A percentile compares a stretch with the other conserved stretches of the same genome.
phyloP scores from a whole-genome alignment of 2,329 filamentous ascomycete species.

The Coleophoma eucalyptorum region DNA sequence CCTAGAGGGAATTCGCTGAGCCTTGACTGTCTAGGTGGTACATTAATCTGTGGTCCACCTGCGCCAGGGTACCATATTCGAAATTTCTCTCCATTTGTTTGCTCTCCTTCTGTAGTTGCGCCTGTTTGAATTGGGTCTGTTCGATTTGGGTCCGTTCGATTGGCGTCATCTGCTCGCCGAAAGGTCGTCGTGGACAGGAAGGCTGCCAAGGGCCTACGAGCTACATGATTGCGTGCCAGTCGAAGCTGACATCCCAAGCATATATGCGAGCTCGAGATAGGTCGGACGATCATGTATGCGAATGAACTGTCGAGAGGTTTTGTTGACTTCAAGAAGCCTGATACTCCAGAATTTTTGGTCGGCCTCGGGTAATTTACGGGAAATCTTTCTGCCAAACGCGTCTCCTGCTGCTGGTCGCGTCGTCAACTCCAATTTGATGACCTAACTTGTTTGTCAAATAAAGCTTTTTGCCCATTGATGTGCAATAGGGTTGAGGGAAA shows the following conservation, averaged over 20 bases:
- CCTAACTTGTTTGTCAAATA: too few species aligned
- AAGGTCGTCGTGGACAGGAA: slow-evolving; percentile 11
- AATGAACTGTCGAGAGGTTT: slow-evolving; percentile 7
- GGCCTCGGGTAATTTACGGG: background rate
- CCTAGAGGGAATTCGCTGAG: background rate
- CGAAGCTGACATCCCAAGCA: slow-evolving; percentile 27
- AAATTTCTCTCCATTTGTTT: too few species aligned
- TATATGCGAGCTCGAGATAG: slow-evolving; percentile 18
- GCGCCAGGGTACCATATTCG: too few species aligned
- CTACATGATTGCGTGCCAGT: slow-evolving; percentile 9
- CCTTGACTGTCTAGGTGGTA: background rate
- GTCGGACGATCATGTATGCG: slow-evolving; percentile 29
- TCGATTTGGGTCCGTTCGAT: background rate
- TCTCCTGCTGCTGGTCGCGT: background rate
- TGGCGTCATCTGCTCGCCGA: background rate
- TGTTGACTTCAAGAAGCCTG: too few species aligned
- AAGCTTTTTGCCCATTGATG: too few species aligned
- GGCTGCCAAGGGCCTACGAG: slow-evolving; percentile 4
- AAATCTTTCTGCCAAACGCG: slow-evolving; percentile 5
- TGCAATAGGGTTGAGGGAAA: background rate
- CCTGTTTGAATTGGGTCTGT: background rate
- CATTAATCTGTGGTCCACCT: too few species aligned
- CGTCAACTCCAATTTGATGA: background rate
- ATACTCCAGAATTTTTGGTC: background rate
- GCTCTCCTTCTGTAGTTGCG: too few species aligned